Conservation (phyloP, 2,329 filamentous ascomycete species). For the Hypoxylon sp. region DNA sequence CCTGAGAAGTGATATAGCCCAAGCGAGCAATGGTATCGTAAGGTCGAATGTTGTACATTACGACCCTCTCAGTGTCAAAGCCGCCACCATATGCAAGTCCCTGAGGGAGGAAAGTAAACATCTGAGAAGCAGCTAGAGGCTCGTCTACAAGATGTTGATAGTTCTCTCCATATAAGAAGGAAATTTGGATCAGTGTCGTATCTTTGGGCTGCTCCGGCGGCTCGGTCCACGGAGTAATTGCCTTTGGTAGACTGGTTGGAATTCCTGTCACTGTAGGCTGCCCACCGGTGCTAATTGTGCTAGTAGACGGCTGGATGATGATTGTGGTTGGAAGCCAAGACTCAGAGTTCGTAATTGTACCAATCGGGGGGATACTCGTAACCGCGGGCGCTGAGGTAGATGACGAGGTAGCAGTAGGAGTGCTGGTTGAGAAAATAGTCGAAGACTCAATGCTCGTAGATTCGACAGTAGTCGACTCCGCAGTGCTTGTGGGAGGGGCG, state of each 20-base stretch:
- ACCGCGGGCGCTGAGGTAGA: slow-evolving; percentile 38
- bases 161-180: slow-evolving; percentile 85
- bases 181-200: slow-evolving; percentile 83
- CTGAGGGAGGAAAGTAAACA: slow-evolving; percentile 83
- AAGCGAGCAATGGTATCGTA: slow-evolving; percentile 78
- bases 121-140: slow-evolving; percentile 82
- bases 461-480: slow-evolving; percentile 31
- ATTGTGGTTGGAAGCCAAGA: slow-evolving; percentile 74
- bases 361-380: slow-evolving; percentile 61
- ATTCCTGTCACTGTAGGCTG: slow-evolving; percentile 67
- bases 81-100: slow-evolving; percentile 77
- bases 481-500: slow-evolving; percentile 37
- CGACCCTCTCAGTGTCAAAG: slow-evolving; percentile 69
- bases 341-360: slow-evolving; percentile 61
- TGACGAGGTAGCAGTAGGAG: slow-evolving; percentile 26
- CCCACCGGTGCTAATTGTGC: slow-evolving; percentile 58
- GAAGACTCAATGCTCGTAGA: slow-evolving; percentile 17
- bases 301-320: slow-evolving; percentile 66
- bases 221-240: slow-evolving; percentile 79
- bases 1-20: slow-evolving; percentile 86
- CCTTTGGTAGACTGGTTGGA: slow-evolving; percentile 78
- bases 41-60: slow-evolving; percentile 80
- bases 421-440: slow-evolving; percentile 18
- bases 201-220: slow-evolving; percentile 70
- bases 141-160: slow-evolving; percentile 85